Conservation (phyloP, 768 basidiomycete species). For the Leucocoprinus birnbaumii region DNA sequence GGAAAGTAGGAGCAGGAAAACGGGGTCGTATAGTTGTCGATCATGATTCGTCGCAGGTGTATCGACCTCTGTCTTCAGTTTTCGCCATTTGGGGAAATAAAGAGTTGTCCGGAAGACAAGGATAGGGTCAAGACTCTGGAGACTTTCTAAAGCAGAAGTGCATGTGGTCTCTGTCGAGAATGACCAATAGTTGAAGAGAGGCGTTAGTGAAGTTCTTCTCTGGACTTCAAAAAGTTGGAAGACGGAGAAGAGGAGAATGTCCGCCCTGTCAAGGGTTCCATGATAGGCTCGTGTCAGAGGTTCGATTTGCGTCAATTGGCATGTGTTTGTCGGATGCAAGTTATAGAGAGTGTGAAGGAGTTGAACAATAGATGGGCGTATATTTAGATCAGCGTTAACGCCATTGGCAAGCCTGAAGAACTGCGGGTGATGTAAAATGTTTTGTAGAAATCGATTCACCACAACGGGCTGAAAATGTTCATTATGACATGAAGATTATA, state of each 20-base stretch:
- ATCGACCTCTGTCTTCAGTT: slow-evolving; percentile 37
- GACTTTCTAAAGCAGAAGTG: slow-evolving; percentile 57
- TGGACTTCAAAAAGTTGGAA: slow-evolving; percentile 78
- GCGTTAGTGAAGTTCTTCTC: slow-evolving; percentile 58
- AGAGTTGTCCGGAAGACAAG: slow-evolving; percentile 70
- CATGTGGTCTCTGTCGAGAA: slow-evolving; percentile 33
- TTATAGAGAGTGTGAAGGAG: slow-evolving; percentile 68
- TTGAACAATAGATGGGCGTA: slow-evolving; percentile 46
- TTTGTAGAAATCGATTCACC: slow-evolving; percentile 77
- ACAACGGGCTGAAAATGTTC: slow-evolving; percentile 50
- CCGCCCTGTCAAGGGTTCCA: slow-evolving; percentile 65
- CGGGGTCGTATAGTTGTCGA: slow-evolving; percentile 69
- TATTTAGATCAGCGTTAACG: slow-evolving; percentile 19
- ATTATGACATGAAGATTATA: slow-evolving; percentile 1
- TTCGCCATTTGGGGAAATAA: slow-evolving; percentile 66
- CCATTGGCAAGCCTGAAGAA: slow-evolving; percentile 48
- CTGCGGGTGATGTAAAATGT: slow-evolving; percentile 64
- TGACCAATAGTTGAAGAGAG: slow-evolving; percentile 69
- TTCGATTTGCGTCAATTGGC: slow-evolving; percentile 80
- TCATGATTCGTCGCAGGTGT: slow-evolving; percentile 27
- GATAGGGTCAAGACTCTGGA: slow-evolving; percentile 68
- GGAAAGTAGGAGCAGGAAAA: slow-evolving; percentile 69
- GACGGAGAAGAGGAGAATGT: slow-evolving; percentile 67
- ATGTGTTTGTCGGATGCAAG: slow-evolving; percentile 78
- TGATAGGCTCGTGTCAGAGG: slow-evolving; percentile 74